Evolutionary conservation across 192 early-diverging fungal genomes (phyloP).

Genomic region (Podila verticillata): DNA sequence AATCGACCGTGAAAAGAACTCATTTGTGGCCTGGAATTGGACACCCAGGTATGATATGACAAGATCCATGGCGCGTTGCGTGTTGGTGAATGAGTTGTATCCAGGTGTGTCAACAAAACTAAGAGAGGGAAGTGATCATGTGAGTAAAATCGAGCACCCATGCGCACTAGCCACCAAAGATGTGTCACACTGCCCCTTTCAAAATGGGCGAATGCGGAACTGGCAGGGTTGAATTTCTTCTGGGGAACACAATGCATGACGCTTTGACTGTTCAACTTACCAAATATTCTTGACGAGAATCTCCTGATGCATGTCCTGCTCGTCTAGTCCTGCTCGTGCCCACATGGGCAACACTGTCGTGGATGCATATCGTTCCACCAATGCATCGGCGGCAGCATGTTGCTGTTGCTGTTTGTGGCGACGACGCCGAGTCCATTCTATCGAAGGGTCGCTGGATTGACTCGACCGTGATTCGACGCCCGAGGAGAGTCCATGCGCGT

Average conservation of each 20-base stretch:
- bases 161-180: neutral
- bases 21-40: constrained; percentile 36
- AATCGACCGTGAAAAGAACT: constrained; percentile 27
- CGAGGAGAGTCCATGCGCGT: neutral
- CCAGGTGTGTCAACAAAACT: constrained; percentile 41
- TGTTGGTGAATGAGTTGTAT: constrained; percentile 26
- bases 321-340: constrained; percentile 33
- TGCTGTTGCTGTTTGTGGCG: constrained; percentile 3
- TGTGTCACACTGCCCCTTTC: neutral
- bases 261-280: constrained; percentile 2
- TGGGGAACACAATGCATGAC: too few relatives aligned
- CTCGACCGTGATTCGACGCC: neutral
- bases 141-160: too few relatives aligned
- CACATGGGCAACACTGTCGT: constrained; percentile 32
- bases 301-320: constrained; percentile 28
- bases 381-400: neutral
- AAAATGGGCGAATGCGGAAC: neutral
- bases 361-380: constrained; percentile 32
- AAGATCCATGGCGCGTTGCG: constrained; percentile 26
- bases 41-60: constrained; percentile 26
- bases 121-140: neutral
- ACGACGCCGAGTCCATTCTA: neutral
- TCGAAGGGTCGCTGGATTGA: neutral
- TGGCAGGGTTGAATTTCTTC: too few relatives aligned
- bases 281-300: constrained; percentile 45